Base-by-base conservation (phyloP, 768 basidiomycete genomes). In the Tylopilus sp. region DNA sequence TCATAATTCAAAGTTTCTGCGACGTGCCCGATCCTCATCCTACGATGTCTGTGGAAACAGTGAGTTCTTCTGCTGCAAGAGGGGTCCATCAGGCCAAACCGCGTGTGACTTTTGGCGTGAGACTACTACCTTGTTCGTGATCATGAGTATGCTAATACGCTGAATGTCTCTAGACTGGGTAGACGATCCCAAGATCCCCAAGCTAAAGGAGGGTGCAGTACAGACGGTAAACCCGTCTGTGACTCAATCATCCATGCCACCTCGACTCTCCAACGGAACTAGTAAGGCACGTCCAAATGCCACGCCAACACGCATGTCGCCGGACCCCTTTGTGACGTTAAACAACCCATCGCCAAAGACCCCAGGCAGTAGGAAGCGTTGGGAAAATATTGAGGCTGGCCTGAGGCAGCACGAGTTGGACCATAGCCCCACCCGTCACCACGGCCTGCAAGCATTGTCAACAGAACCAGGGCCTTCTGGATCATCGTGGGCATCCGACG, bases 41-140 rank as follows among this genome's bases (percentile, higher is more conserved):
- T 49, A 41, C 45, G 9, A 40, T 36, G 7, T 23, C 40, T 33
- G 39, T 40, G 38, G 39, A 33, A 40, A 57, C 50, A 68, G 68
- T 55, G 72, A 57, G 28, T 80, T 74, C 58, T 79, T 73, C 48
- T 57, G 61, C 41, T 80, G 79, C 53, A 49, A 64, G 12, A 68
- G 67, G 53, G 21, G 33, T 10, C 26, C 10, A 30, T 50, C 30
- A 18, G 51, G 56, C 33, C 4, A 11, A 13, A 50, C 18, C 20
- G 65, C 21, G 48, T 69, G 67, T 46, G 43, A 59, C 11, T 80
- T 79, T 53, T 79, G 72, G 52, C 51, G 78, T 78, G 61, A 43
- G 66, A 50, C 40, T 35, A 1, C 21, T 21, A 12, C 9, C 17
- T 15, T 48, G 26, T n/a, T n/a, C n/a, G 17, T 0, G 39, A 6